These are phyloP conservation scores for Phytophthora hibernalis DNA, from an alignment of 352 stramenopile species.

Conservation along the genomic window DNA sequence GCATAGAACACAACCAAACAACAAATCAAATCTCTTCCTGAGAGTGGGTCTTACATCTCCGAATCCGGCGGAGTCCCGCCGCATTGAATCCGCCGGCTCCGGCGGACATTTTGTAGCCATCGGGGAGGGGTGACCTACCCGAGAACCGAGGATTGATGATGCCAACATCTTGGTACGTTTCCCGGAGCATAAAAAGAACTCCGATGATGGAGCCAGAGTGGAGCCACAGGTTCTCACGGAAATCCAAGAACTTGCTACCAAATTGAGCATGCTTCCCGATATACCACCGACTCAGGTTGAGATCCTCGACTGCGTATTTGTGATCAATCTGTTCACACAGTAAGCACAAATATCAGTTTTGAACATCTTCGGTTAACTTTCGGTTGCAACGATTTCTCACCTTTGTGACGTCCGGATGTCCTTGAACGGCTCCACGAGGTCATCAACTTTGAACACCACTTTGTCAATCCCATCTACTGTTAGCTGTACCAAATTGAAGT, in stretches of 20 bases:
- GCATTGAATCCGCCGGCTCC: too few relatives aligned
- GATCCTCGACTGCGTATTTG: conserved; percentile 4
- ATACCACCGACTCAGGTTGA: conserved; percentile 4
- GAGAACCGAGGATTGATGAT: conserved; percentile 3
- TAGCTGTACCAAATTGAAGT: conserved; percentile 13
- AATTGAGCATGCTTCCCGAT: conserved; percentile 1
- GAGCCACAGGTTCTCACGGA: conserved; percentile 6
- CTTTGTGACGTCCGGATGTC: conserved; percentile 3
- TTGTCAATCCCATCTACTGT: conserved; percentile 19
- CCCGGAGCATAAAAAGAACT: background rate
- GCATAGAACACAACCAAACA: too few relatives aligned
- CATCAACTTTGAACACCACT: conserved; percentile 6
- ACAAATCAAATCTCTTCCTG: too few relatives aligned
- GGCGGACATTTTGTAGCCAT: too few relatives aligned
- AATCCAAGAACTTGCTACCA: conserved; percentile 6
- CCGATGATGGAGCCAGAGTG: conserved; percentile 5
- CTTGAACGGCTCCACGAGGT: conserved; percentile 6
- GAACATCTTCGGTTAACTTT: conserved; percentile 5
- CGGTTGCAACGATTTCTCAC: background rate
- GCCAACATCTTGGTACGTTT: background rate
- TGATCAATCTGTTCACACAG: background rate
- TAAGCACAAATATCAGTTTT: background rate
- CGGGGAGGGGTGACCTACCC: too few relatives aligned
- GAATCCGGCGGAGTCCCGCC: too few relatives aligned
- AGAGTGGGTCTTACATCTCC: too few relatives aligned